Percentiles rank a stretch among this genome's conserved stretches.
Conservation (phyloP, 495 filamentous ascomycete genomes). For the Podospora didyma region DNA sequence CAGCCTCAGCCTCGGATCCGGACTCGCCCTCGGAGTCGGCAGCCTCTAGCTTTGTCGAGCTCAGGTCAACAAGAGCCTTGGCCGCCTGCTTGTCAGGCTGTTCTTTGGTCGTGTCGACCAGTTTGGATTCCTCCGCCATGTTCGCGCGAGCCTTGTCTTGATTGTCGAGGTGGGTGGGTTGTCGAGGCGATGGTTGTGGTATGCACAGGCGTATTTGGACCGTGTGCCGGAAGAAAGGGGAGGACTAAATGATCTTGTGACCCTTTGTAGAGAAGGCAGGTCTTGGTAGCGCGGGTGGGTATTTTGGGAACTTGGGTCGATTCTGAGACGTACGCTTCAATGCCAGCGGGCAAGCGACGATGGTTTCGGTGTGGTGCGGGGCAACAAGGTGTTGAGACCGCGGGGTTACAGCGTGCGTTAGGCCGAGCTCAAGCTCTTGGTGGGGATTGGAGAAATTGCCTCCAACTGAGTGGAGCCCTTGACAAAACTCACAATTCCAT, state of each 20-base stretch:
- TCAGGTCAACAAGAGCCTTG: conserved; percentile 11
- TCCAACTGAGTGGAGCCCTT: no score
- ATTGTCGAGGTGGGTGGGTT: no score
- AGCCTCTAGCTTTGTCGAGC: conserved; percentile 17
- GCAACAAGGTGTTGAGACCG: background rate
- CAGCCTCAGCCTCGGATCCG: conserved; percentile 30
- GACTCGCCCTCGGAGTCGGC: conserved; percentile 40
- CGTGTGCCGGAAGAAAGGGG: no score
- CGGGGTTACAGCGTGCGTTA: background rate
- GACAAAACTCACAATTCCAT: no score
- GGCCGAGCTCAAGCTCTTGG: no score
- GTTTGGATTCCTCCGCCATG: conserved; percentile 51
- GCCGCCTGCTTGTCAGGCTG: conserved; percentile 20
- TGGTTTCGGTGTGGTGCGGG: background rate
- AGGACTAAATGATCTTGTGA: no score
- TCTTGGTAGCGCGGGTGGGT: background rate
- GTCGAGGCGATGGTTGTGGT: no score
- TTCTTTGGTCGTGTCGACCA: conserved; percentile 32
- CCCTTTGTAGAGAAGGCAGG: background rate
- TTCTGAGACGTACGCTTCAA: no score
- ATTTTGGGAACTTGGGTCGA: background rate
- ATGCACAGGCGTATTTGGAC: no score
- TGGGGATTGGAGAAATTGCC: no score
- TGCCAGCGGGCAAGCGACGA: no score
- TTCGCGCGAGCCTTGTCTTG: background rate